A percentile compares a stretch with the other conserved stretches of the same genome.
Evolutionary conservation across 805 yeast species (phyloP).

Genomic region (Candida sakaeoensis): DNA sequence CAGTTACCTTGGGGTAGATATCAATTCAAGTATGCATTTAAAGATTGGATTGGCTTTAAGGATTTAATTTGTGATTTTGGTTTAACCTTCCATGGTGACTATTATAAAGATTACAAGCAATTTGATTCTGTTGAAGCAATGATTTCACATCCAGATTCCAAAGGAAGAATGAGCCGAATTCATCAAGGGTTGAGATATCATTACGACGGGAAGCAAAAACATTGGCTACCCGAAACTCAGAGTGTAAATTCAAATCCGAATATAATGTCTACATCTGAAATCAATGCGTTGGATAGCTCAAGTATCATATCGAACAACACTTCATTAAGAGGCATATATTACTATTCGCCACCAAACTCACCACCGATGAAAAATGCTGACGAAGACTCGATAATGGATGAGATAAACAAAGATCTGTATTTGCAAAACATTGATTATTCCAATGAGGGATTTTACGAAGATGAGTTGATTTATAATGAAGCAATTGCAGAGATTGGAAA

Average conservation of each 20-base stretch:
- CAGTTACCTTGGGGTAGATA: slow-evolving; percentile 67
- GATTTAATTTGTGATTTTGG: slow-evolving; percentile 80
- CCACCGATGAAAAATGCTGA: background rate
- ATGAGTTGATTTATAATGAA: slow-evolving; percentile 30
- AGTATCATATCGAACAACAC: slow-evolving; percentile 29
- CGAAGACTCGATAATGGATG: slow-evolving; percentile 7
- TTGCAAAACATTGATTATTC: slow-evolving; percentile 21
- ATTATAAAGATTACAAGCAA: slow-evolving; percentile 68
- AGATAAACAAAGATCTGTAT: slow-evolving; percentile 4
- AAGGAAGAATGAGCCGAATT: slow-evolving; percentile 62
- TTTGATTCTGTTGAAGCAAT: slow-evolving; percentile 78
- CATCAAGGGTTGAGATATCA: slow-evolving; percentile 81
- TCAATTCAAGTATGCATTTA: slow-evolving; percentile 56
- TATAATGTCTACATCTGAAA: slow-evolving; percentile 27
- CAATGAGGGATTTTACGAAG: slow-evolving; percentile 31
- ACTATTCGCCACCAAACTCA: slow-evolving; percentile 12
- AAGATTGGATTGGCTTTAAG: slow-evolving; percentile 72
- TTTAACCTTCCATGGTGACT: slow-evolving; percentile 63
- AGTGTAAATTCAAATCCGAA: slow-evolving; percentile 10
- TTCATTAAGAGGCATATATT: slow-evolving; percentile 30
- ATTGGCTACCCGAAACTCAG: slow-evolving; percentile 57
- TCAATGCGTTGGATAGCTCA: slow-evolving; percentile 20
- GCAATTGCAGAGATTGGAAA: slow-evolving; percentile 31
- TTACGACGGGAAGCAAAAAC: slow-evolving; percentile 72
- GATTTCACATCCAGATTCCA: slow-evolving; percentile 65